Conservation (phyloP, 371 early-diverging fungal species). For the Apophysomyces ossiformis region DNA sequence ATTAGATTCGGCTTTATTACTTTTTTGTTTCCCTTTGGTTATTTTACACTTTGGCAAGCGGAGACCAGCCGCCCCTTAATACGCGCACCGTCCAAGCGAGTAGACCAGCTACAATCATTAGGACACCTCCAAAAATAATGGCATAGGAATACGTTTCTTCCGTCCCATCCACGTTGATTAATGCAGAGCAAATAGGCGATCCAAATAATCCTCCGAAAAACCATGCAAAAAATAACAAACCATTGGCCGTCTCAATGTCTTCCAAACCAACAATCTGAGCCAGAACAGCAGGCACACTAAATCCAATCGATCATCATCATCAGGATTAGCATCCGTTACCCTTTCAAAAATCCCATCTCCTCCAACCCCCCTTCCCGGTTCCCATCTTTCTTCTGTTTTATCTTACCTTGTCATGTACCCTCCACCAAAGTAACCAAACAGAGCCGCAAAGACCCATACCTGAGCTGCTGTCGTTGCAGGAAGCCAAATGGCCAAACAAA, state of each 20-base stretch:
- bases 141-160: conserved; percentile 42
- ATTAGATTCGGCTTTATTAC: background rate
- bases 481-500: conserved; percentile 44
- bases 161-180: conserved; percentile 51
- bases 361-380: too few relatives aligned
- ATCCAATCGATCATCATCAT: background rate
- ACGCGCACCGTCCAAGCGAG: conserved; percentile 35
- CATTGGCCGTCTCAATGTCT: conserved; percentile 57
- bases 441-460: conserved; percentile 45
- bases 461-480: conserved; percentile 39
- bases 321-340: too few relatives aligned
- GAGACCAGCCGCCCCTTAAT: conserved; percentile 40
- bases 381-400: background rate
- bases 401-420: conserved; percentile 53
- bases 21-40: background rate
- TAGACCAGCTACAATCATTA: conserved; percentile 39
- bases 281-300: conserved; percentile 49
- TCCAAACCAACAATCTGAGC: conserved; percentile 57
- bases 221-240: conserved; percentile 60
- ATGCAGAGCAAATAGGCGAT: conserved; percentile 50
- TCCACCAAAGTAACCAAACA: conserved; percentile 66
- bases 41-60: conserved; percentile 30
- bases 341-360: too few relatives aligned
- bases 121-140: conserved; percentile 45
- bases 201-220: conserved; percentile 66